A percentile compares a stretch with the other conserved stretches of the same genome.
Conservation (phyloP, 192 early-diverging fungal genomes). For the Podila epicladia region DNA sequence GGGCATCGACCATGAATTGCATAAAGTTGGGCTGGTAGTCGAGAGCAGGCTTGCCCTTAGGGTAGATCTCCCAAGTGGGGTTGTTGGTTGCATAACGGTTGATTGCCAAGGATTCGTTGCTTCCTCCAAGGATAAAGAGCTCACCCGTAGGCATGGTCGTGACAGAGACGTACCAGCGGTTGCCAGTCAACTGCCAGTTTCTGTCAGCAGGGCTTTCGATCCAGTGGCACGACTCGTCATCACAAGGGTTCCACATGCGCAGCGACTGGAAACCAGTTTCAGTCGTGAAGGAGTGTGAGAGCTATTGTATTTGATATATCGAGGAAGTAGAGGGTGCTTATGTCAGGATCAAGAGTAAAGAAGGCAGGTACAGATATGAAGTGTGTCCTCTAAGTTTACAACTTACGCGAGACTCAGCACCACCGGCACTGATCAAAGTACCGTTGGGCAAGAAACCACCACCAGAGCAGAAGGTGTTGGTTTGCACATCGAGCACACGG, state of each 20-base stretch:
- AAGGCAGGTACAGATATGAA: background rate
- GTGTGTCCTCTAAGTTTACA: background rate
- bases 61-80: conserved; percentile 55
- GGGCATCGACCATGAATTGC: conserved; percentile 56
- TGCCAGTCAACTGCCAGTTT: conserved; percentile 39
- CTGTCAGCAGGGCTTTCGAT: conserved; percentile 49
- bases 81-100: conserved; percentile 55
- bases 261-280: conserved; percentile 54
- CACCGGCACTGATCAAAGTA: conserved; percentile 58
- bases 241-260: conserved; percentile 58
- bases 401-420: conserved; percentile 55
- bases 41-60: conserved; percentile 20
- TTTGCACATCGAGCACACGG: conserved; percentile 51
- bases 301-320: conserved; percentile 5
- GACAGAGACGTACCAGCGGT: conserved; percentile 65
- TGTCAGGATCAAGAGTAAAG: background rate
- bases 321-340: background rate
- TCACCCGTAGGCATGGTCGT: conserved; percentile 55
- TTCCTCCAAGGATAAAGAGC: conserved; percentile 66
- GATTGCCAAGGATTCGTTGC: conserved; percentile 50
- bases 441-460: conserved; percentile 63
- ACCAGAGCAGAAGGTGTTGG: conserved; percentile 67
- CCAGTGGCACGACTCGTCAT: conserved; percentile 54
- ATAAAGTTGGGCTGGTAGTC: conserved; percentile 34
- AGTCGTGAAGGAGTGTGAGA: conserved; percentile 17